Evolutionary conservation across 805 yeast genomes (phyloP), one percentile per base, ranked within the genome.

Genomic region (Lachancea dasiensis): DNA sequence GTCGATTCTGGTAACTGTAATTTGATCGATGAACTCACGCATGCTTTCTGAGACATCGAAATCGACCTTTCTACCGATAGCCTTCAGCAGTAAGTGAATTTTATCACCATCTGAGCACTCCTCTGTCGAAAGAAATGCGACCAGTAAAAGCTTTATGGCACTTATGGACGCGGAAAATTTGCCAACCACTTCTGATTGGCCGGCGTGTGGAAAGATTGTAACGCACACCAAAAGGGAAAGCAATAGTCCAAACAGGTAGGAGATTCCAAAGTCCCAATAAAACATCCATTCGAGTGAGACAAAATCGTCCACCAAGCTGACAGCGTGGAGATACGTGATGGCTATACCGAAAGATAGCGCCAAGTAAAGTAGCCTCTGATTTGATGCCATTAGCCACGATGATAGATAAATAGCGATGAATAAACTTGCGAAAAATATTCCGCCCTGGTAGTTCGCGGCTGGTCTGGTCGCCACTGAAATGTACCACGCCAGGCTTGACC

Each of bases 401-500:
- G 67, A 50, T 10, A 63, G 26, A 26, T 65, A 47, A 1, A 70
- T 34, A 0, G 70, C 68, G 13, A 70, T 18, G 8, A 65, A 46
- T 16, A 70, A 41, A 28, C 73, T 68, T 0, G 64, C 56, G 13
- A 71, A 70, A 9, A 70, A 46, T 4, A 72, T 57, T 16, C 73
- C 75, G 27, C 75, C 76, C 44, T 63, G 71, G 25, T 68, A 68
- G 7, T 55, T 46, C 15, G 65, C 54, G 0, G 70, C 59, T 1
- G 68, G 64, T n/a, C 51, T 51, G 1, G 71, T 67, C 1, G 66
- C 59, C 0, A 60, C 58, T 3, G 75, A 62, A 1, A 72, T 50
- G 36, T 55, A 68, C 48, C 71, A 50, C 1, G 73, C 67, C 18
- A 71, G 40, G 0, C 70, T 51, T 1, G 70, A 59, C 71, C 74